A percentile compares a stretch with the other conserved stretches of the same genome.
phyloP scores from a whole-genome alignment of 2,329 filamentous ascomycete species.

The Pseudofabraea citricarpa region DNA sequence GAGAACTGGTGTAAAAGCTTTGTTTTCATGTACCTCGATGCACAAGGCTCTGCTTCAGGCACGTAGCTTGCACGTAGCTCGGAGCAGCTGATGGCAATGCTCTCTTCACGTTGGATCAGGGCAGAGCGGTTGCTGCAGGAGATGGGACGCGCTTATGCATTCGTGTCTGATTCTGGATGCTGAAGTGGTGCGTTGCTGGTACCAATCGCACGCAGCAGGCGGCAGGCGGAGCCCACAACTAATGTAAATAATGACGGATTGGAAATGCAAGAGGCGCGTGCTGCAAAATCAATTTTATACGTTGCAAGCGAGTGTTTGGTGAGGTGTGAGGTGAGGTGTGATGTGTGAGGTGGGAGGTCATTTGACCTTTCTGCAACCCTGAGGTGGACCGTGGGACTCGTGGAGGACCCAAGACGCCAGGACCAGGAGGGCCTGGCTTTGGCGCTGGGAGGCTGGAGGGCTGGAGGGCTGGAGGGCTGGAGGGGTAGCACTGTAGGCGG shows the following conservation, averaged over 20 bases:
- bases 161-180: not conserved
- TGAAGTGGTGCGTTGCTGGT: not conserved
- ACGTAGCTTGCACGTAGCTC: not conserved
- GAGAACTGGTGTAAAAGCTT: not conserved
- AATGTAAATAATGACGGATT: not conserved
- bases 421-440: too few relatives aligned
- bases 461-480: too few relatives aligned
- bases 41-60: not conserved
- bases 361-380: too few relatives aligned
- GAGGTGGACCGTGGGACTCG: too few relatives aligned
- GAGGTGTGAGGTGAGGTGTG: too few relatives aligned
- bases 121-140: not conserved
- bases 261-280: not conserved
- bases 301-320: too few relatives aligned
- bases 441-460: too few relatives aligned
- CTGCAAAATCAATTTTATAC: not conserved
- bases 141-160: slow-evolving; percentile 1
- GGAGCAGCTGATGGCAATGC: not conserved
- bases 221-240: not conserved
- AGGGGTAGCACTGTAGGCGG: too few relatives aligned
- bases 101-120: not conserved
- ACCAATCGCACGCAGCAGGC: too few relatives aligned
- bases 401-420: too few relatives aligned
- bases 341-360: too few relatives aligned
- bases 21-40: not conserved